Conservation (phyloP, 2,329 filamentous ascomycete genomes). For the Pestalotiopsis sp. region DNA sequence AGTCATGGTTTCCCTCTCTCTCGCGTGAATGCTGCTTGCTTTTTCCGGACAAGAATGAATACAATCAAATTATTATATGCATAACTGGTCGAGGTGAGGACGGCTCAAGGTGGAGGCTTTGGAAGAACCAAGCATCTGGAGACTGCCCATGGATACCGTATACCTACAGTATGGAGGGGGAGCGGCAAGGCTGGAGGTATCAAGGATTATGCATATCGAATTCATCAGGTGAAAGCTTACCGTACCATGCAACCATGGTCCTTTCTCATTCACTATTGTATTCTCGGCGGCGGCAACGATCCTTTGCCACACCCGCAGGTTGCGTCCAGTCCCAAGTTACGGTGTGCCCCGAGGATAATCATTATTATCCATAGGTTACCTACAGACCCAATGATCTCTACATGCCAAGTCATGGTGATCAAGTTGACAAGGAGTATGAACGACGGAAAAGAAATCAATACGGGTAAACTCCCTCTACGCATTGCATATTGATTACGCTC, state of each 20-base stretch:
- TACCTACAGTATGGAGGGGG: background rate
- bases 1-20: too few species aligned
- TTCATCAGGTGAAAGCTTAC: too few species aligned
- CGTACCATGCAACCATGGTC: background rate
- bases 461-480: background rate
- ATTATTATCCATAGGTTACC: background rate
- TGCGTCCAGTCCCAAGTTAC: background rate
- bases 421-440: background rate
- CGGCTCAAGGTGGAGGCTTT: too few species aligned
- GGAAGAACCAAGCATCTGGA: too few species aligned
- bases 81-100: too few species aligned
- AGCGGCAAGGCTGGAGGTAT: background rate
- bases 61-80: too few species aligned
- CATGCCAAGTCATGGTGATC: background rate
- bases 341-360: background rate
- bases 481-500: background rate
- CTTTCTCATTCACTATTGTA: background rate
- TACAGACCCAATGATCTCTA: background rate
- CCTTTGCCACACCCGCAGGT: background rate
- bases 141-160: too few species aligned
- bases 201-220: background rate
- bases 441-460: background rate
- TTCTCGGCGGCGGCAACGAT: background rate
- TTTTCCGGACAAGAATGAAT: too few species aligned
- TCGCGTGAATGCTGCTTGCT: too few species aligned